phyloP scores from a whole-genome alignment of 495 filamentous ascomycete species.

The Xylaria intraflava region DNA sequence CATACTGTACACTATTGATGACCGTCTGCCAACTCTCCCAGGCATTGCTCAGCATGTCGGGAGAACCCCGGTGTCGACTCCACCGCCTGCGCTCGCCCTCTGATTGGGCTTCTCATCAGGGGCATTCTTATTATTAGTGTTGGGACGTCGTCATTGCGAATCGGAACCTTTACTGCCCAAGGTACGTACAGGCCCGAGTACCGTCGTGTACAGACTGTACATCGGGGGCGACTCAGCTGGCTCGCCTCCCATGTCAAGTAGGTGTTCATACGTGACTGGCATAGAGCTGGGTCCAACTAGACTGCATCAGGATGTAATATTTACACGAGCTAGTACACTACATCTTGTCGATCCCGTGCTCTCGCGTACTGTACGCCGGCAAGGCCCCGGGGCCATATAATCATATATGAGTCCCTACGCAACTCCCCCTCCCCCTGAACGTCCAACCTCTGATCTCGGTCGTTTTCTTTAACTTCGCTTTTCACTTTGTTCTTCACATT shows the following conservation, averaged over 20 bases:
- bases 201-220: not conserved
- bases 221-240: conserved; percentile 6
- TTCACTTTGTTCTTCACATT: conserved; percentile 6
- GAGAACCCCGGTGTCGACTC: no score
- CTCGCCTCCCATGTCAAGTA: not conserved
- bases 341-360: not conserved
- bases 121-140: not conserved
- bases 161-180: no score
- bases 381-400: conserved; percentile 4
- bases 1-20: conserved; percentile 6
- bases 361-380: no score
- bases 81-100: not conserved
- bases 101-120: conserved; percentile 1
- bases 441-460: not conserved
- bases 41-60: no score
- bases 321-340: no score
- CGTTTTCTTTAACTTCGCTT: conserved; percentile 5
- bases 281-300: not conserved
- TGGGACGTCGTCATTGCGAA: no score
- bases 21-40: not conserved
- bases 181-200: not conserved
- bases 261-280: conserved; percentile 9
- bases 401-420: not conserved
- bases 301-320: no score
- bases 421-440: not conserved